A percentile compares a stretch with the other conserved stretches of the same genome.
These are phyloP conservation scores for Saccharomyces hybrid DNA, from an alignment of 1,139 yeast species.

Conservation along the genomic window DNA sequence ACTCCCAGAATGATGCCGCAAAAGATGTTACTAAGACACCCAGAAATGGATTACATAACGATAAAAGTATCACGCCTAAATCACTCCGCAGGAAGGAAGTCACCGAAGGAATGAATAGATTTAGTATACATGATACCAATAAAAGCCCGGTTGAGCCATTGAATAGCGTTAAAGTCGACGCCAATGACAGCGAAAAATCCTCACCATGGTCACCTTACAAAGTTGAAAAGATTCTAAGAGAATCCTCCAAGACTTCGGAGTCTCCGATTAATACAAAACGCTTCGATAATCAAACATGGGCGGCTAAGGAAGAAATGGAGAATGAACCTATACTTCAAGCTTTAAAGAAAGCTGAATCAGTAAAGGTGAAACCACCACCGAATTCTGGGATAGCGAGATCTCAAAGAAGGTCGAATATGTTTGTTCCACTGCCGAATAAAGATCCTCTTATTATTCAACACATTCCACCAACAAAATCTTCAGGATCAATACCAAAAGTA, in stretches of 20 bases:
- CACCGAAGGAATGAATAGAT: neutral
- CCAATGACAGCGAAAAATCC: constrained; percentile 3
- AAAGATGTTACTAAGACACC: constrained; percentile 7
- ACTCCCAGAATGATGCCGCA: neutral
- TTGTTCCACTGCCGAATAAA: constrained; percentile 30
- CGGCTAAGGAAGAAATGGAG: neutral
- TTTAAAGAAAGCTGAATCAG: neutral
- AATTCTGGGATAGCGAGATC: constrained; percentile 8
- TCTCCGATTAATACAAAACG: neutral
- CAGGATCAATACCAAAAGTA: constrained; percentile 4
- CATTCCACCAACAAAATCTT: constrained; percentile 4
- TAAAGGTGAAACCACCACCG: constrained; percentile 1
- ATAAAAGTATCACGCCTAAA: constrained; percentile 12
- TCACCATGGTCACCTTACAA: constrained; percentile 27
- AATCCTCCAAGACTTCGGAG: neutral
- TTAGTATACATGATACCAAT: neutral
- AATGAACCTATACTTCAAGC: neutral
- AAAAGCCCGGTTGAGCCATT: neutral
- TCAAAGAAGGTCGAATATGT: constrained; percentile 29
- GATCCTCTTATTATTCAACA: constrained; percentile 27
- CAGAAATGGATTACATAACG: constrained; percentile 1
- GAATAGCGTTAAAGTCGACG: neutral
- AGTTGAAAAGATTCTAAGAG: constrained; percentile 16
- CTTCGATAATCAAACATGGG: constrained; percentile 1
- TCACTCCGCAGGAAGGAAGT: constrained; percentile 9